These are phyloP conservation scores for Scedosporium minutisporum DNA, from an alignment of 2,329 filamentous ascomycete species.

Conservation along the genomic window DNA sequence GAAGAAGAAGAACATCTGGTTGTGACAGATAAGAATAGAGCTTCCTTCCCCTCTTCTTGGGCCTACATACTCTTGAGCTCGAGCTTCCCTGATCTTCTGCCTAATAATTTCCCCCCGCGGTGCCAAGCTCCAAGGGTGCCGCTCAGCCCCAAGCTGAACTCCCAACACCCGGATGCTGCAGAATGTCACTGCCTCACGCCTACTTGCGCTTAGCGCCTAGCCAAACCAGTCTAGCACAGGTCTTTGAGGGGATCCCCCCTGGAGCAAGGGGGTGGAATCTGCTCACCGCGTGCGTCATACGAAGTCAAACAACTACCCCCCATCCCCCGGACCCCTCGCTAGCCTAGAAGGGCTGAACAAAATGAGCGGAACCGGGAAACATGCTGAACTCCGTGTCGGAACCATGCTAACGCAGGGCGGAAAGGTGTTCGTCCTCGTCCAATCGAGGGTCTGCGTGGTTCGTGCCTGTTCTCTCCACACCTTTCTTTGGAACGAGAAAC, in stretches of 20 bases:
- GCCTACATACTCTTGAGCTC: background rate
- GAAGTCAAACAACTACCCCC: background rate
- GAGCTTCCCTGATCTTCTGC: background rate
- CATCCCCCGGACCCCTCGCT: background rate
- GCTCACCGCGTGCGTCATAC: background rate
- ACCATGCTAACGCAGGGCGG: too few species aligned
- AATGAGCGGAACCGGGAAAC: background rate
- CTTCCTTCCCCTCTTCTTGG: too few species aligned
- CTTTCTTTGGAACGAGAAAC: too few species aligned
- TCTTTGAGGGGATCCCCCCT: background rate
- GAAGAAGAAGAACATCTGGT: too few species aligned
- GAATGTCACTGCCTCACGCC: background rate
- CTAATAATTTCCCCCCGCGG: background rate
- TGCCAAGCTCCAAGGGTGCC: background rate
- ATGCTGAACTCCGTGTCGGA: background rate
- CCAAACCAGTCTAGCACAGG: background rate
- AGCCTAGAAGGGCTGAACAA: background rate
- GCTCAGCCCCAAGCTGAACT: background rate
- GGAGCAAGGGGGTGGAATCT: background rate
- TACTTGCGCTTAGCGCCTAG: background rate
- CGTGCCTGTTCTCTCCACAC: too few species aligned
- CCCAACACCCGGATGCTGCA: background rate
- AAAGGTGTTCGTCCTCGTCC: too few species aligned
- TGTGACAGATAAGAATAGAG: too few species aligned
- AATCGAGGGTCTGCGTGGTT: too few species aligned